Conservation (phyloP, 371 early-diverging fungal genomes). For the Syncephalastrum sp. region DNA sequence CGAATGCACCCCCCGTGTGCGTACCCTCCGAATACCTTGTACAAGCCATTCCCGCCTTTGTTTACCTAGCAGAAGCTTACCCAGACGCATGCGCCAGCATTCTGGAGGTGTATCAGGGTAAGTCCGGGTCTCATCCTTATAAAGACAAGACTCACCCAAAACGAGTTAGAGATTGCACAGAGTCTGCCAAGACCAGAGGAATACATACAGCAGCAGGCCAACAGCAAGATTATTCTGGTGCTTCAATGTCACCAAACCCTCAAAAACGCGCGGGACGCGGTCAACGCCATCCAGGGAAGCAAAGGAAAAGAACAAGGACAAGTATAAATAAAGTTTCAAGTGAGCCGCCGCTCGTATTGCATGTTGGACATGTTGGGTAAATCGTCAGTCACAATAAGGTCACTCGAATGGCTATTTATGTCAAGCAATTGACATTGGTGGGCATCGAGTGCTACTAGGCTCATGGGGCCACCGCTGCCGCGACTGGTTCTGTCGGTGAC, state of each 20-base stretch:
- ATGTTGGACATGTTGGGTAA: too few relatives aligned
- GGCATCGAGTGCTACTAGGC: too few relatives aligned
- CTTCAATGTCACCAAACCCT: constrained; percentile 41
- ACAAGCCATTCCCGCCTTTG: constrained; percentile 44
- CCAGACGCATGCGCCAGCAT: constrained; percentile 43
- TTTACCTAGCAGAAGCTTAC: constrained; percentile 42
- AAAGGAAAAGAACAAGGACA: too few relatives aligned
- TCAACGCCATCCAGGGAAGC: too few relatives aligned
- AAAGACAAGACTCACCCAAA: neutral
- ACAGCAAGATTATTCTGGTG: constrained; percentile 38
- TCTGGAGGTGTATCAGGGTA: constrained; percentile 35
- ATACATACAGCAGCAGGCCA: constrained; percentile 44
- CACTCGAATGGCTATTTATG: too few relatives aligned
- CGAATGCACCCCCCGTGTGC: constrained; percentile 21
- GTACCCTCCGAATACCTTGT: constrained; percentile 40
- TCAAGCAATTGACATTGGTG: too few relatives aligned
- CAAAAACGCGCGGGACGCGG: constrained; percentile 24
- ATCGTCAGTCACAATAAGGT: too few relatives aligned
- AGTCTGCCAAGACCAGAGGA: constrained; percentile 39
- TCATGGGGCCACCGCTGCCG: too few relatives aligned
- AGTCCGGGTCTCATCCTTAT: constrained; percentile 4
- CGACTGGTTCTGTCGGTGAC: too few relatives aligned
- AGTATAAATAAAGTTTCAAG: too few relatives aligned
- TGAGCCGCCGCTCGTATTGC: too few relatives aligned
- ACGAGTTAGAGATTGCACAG: constrained; percentile 28